These are phyloP conservation scores for Pleochaeta shiraiana DNA, from an alignment of 2,329 filamentous ascomycete genomes.

Conservation along the genomic window DNA sequence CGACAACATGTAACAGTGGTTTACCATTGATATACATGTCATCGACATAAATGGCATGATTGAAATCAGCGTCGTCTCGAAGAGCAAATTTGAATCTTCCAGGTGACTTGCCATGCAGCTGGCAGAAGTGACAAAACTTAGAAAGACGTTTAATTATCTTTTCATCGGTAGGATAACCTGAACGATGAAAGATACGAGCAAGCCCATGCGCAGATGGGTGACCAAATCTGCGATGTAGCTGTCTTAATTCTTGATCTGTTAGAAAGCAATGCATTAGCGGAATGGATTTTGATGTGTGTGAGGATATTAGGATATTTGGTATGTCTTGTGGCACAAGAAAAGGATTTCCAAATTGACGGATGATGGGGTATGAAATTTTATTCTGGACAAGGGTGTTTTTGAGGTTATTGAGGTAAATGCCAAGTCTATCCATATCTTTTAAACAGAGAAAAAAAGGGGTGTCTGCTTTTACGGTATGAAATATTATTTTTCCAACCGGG, in stretches of 20 bases:
- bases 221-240: too few species aligned
- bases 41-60: slow-evolving; percentile 4
- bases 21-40: slow-evolving; percentile 4
- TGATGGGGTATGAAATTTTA: background rate
- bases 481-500: background rate
- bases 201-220: too few species aligned
- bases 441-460: background rate
- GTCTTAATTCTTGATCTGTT: too few species aligned
- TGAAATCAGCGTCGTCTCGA: slow-evolving; percentile 3
- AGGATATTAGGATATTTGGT: too few species aligned
- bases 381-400: background rate
- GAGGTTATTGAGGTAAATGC: background rate
- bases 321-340: too few species aligned
- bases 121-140: background rate
- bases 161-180: too few species aligned
- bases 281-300: too few species aligned
- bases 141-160: background rate
- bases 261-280: too few species aligned
- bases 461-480: background rate
- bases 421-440: background rate
- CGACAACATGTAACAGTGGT: slow-evolving; percentile 1
- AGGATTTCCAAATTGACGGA: background rate
- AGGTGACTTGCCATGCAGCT: background rate
- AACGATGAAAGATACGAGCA: too few species aligned
- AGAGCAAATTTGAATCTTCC: slow-evolving; percentile 4